Conservation (phyloP, 2,329 filamentous ascomycete genomes). For the Talaromyces verruculosus region DNA sequence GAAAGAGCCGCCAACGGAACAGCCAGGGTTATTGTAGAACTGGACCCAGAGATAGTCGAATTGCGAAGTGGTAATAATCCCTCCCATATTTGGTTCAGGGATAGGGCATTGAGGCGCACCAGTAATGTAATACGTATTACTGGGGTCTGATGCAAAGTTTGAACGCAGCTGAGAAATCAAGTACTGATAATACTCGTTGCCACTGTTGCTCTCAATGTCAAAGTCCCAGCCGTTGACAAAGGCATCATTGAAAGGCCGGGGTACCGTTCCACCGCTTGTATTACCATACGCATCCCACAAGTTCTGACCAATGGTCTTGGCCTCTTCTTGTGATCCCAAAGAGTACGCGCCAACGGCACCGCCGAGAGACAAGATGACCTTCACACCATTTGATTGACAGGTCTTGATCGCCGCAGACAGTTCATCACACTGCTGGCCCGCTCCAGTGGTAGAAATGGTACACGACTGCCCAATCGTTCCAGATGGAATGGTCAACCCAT, state of each 20-base stretch:
- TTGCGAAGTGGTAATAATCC: constrained; percentile 44
- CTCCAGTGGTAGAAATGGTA: constrained; percentile 10
- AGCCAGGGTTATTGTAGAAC: constrained; percentile 56
- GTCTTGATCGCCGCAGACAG: no score
- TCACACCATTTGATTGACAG: no score
- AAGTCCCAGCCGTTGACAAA: constrained; percentile 57
- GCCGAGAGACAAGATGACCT: no score
- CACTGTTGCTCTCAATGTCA: constrained; percentile 46
- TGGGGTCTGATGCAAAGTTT: constrained; percentile 38
- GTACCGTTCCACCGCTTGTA: constrained; percentile 29
- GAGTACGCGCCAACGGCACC: no score
- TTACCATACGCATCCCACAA: constrained; percentile 9
- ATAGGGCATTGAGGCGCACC: constrained; percentile 54
- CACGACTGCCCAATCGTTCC: constrained; percentile 33
- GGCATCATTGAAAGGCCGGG: constrained; percentile 52
- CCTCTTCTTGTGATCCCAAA: no score
- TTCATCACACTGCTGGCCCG: background rate
- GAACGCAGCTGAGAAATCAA: constrained; percentile 51
- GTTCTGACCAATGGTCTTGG: no score
- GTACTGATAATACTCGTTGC: constrained; percentile 39
- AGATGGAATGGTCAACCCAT: constrained; percentile 41
- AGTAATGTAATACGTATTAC: constrained; percentile 51
- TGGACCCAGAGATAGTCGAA: constrained; percentile 59
- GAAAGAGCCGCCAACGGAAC: constrained; percentile 26
- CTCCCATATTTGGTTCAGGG: constrained; percentile 49